Evolutionary conservation across 208 protist genomes (phyloP), one percentile per base, ranked within the genome.

Genomic region (Leishmania amazonensis): DNA sequence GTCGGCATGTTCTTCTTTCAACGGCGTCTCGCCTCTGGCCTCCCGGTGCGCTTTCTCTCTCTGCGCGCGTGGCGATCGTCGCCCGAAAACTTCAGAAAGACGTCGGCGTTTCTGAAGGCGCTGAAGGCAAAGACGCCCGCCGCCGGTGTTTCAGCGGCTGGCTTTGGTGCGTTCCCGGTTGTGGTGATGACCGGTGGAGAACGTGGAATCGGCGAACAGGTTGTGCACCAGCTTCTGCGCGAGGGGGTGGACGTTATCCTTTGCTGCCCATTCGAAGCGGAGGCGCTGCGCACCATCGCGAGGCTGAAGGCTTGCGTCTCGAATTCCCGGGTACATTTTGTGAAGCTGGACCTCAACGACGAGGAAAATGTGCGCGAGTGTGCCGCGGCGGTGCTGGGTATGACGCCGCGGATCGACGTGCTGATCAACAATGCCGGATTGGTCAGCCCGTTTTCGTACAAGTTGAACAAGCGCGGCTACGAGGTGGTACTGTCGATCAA

Each of bases 361-460:
- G 87, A 90, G 70, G 62, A 81, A 28, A 86, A 85, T 79, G 72
- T 89, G 62, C 89, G 85, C 0, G 42, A 70, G 40, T 74, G 83
- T 67, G 89, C 84, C 7, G 79, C 64, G 42, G 57, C n/a, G 2
- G 80, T 90, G n/a, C 65, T 83, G 78, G 38, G 65, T 17, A 11
- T 81, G 72, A 90, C 89, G 6, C 75, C 84, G n/a, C 86, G 85
- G 76, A 84, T 90, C 72, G 83, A 92, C 45, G 17, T 92, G n/a
- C 85, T 92, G 51, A 88, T 92, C 80, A 92, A 92, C 80, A 92
- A 90, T 71, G 87, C 89, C 13, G 87, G 86, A 24, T 84, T 92
- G 62, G 77, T 79, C 40, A 83, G 77, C 42, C 82, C 73, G 64
- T 17, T 42, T 1, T 60, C 64, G 35, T 76, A 83, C 57, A 77